Evolutionary conservation across 164 flowering plant species (phyloP), one percentile per base, ranked within the genome.

Genomic region (Vitis labrusca): DNA sequence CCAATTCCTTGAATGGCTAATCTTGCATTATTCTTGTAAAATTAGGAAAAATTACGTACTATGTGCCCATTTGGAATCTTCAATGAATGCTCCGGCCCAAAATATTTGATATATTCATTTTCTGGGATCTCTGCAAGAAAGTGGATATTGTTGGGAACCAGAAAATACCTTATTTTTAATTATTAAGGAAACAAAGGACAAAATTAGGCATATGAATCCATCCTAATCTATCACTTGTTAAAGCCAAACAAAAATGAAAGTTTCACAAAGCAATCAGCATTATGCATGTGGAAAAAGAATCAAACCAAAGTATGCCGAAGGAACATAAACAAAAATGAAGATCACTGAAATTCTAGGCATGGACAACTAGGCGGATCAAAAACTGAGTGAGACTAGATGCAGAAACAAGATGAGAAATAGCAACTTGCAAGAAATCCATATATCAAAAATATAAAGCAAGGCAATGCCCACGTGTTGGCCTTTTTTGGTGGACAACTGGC

Each of bases 121-220:
- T 95, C 94, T 59, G 99, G 99, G 62, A 95, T 95, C 75, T 90
- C 99, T 93, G 98, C 88, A 82, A 77, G 61, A 74, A 71, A 76
- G 16, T 29, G 14, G 49, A 47, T 66, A 59, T n/a, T 53, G 51
- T 64, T 54, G 58, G 23, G n/a, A n/a, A 44, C 44, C 10, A 53
- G 6, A 4, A 10, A 12, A 13, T 19, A 10, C 52, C 29, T 10
- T 52, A 14, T 23, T 23, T 23, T 23, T 65, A 29, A 50, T 52
- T 3, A 23, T 9, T 16, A 50, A 2, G 9, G 12, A 12, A 64
- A 64, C 5, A 23, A 11, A 50, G 16, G 16, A 64, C 2, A 14
- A 64, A 23, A n/a, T 16, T 10, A n/a, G 23, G 53, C 30, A 27
- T 7, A 9, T 48, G 27, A 23, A 23, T 23, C 27, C 27, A 23